These are phyloP conservation scores for Breviolum minutum DNA, from an alignment of 73 alveolate genomes.

Conservation along the genomic window DNA sequence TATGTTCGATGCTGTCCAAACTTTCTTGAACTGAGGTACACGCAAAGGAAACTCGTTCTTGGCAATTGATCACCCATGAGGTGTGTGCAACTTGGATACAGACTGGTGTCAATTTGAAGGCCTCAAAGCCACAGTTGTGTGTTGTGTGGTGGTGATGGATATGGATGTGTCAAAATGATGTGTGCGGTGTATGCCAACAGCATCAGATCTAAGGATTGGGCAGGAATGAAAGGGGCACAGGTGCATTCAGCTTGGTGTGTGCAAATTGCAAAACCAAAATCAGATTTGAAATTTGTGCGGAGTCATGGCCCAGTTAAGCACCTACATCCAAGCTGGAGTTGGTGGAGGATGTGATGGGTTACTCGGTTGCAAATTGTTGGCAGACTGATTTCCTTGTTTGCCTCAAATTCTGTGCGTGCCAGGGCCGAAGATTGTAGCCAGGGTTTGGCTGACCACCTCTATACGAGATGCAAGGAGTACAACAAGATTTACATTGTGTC, in stretches of 20 bases:
- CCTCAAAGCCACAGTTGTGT: not conserved
- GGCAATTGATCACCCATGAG: constrained; percentile 4
- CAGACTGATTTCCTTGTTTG: not conserved
- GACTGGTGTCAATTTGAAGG: not conserved
- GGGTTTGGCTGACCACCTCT: constrained; percentile 39
- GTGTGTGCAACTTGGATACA: not conserved
- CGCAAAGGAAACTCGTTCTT: constrained; percentile 3
- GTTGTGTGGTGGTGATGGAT: too few species aligned
- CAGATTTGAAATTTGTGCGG: not conserved
- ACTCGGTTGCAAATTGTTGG: not conserved
- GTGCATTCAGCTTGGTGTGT: not conserved
- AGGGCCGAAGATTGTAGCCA: constrained; percentile 52
- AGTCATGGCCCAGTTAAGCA: not conserved
- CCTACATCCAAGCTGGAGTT: constrained; percentile 14
- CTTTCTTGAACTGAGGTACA: not conserved
- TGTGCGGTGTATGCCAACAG: too few species aligned
- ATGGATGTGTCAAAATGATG: too few species aligned
- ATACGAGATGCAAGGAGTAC: constrained; percentile 65
- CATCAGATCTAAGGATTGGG: constrained; percentile 31
- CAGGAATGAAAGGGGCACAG: constrained; percentile 73
- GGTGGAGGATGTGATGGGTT: constrained; percentile 27
- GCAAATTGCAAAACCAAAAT: not conserved
- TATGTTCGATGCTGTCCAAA: not conserved
- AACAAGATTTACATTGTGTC: constrained; percentile 27
- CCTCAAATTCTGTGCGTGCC: not conserved